phyloP scores from a whole-genome alignment of 2,329 filamentous ascomycete genomes.

The Tolypocladium tropicale region DNA sequence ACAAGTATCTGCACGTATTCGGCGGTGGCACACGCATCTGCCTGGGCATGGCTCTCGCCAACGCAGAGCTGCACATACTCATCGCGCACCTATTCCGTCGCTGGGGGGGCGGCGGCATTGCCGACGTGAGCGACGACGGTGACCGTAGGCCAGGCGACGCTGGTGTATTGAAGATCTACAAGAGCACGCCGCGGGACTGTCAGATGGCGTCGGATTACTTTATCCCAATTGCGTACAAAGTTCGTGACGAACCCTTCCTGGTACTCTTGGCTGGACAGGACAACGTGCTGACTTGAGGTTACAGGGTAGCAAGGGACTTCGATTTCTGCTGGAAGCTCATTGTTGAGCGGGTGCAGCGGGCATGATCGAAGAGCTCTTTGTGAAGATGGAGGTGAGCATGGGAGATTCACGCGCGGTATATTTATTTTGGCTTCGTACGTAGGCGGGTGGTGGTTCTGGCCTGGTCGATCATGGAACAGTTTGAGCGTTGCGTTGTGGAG shows the following conservation, averaged over 20 bases:
- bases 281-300: not conserved
- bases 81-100: constrained; percentile 26
- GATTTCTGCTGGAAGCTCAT: constrained; percentile 19
- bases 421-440: no score
- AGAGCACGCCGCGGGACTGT: constrained; percentile 22
- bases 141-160: constrained; percentile 21
- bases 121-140: constrained; percentile 17
- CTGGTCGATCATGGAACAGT: no score
- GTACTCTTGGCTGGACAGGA: not conserved
- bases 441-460: no score
- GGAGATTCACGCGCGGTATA: no score
- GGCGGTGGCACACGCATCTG: constrained; percentile 24
- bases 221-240: constrained; percentile 27
- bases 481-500: no score
- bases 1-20: constrained; percentile 23
- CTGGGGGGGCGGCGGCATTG: constrained; percentile 24
- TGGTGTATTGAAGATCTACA: constrained; percentile 22
- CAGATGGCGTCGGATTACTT: constrained; percentile 28
- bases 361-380: no score
- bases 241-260: constrained; percentile 1
- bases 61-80: constrained; percentile 26
- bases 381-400: no score
- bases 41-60: constrained; percentile 26
- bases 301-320: constrained; percentile 22
- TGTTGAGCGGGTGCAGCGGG: not conserved